These are phyloP conservation scores for Aspergillus awamori DNA, from an alignment of 2,329 filamentous ascomycete genomes.

Conservation along the genomic window DNA sequence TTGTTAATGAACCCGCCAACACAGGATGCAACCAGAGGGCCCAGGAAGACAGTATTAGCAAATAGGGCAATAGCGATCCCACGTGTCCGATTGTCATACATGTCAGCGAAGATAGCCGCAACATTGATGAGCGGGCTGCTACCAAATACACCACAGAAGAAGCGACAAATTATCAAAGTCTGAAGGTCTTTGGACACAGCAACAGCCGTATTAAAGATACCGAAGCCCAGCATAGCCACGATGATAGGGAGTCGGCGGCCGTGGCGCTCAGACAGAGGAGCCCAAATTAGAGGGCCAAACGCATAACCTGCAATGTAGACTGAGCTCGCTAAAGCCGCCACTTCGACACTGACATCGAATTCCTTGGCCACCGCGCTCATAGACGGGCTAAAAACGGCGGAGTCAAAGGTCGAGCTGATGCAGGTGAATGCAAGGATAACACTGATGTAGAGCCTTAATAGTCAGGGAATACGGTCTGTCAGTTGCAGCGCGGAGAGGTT, in stretches of 20 bases:
- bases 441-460: neutral
- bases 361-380: neutral
- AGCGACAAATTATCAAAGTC: slow-evolving; percentile 65
- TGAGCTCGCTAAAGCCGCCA: neutral
- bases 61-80: slow-evolving; percentile 50
- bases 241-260: slow-evolving; percentile 59
- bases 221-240: slow-evolving; percentile 61
- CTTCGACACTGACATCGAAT: neutral
- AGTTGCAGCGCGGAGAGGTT: neutral
- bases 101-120: slow-evolving; percentile 62
- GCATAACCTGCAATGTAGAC: neutral
- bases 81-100: slow-evolving; percentile 50
- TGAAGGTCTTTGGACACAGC: slow-evolving; percentile 67
- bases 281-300: slow-evolving; percentile 65
- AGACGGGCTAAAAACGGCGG: neutral
- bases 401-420: neutral
- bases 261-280: slow-evolving; percentile 64
- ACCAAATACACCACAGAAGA: slow-evolving; percentile 65
- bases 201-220: slow-evolving; percentile 65
- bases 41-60: slow-evolving; percentile 50
- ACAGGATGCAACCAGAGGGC: slow-evolving; percentile 52
- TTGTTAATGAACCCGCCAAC: slow-evolving; percentile 55
- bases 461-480: neutral
- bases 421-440: neutral
- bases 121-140: slow-evolving; percentile 69